Evolutionary conservation across 768 basidiomycete species (phyloP), one percentile per base, ranked within the genome.

Genomic region (Austroboletus festivus): DNA sequence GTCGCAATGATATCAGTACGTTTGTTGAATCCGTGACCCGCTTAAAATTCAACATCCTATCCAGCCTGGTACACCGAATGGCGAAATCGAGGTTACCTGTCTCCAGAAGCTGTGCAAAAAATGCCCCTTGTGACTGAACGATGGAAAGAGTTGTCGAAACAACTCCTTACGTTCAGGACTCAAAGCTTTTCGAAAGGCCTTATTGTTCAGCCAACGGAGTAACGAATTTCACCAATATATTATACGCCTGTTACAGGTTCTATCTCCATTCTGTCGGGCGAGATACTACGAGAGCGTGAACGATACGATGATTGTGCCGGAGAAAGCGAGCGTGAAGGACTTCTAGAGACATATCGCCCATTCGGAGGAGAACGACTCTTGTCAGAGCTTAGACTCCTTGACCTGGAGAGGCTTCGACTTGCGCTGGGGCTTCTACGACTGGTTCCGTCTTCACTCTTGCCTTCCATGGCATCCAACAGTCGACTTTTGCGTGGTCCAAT

Each of bases 381-480:
- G 23, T 41, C 49, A 2, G 15, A 10, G 22, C 65, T 62, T 9
- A 61, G 52, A 22, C 60, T 67, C 26, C 68, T 52, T 30, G 62
- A 60, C 43, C 50, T 53, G 28, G 63, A 58, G 28, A 33, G 41
- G 22, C 60, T 64, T 30, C 54, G 57, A 44, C 59, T 69, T 26
- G 68, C 58, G 38, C 71, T 67, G 31, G 68, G 68, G 54, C 74
- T 71, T 40, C 62, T 68, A 20, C 70, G 70, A 46, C 77, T 77
- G 19, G 69, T 77, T 13, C 38, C 65, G 38, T 69, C 65, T 22
- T 86, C 82, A 48, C 77, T 80, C 54, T 75, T 79, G 39, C 82
- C 88, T 61, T 92, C 86, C 82, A 95, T 79, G 1, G 90, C 92
- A 56, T 90, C 83, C 54, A 96, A 73, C n/a, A 99, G 70, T 38